Evolutionary conservation across 2,329 filamentous ascomycete genomes (phyloP), one percentile per base, ranked within the genome.

Genomic region (Nemania serpens): DNA sequence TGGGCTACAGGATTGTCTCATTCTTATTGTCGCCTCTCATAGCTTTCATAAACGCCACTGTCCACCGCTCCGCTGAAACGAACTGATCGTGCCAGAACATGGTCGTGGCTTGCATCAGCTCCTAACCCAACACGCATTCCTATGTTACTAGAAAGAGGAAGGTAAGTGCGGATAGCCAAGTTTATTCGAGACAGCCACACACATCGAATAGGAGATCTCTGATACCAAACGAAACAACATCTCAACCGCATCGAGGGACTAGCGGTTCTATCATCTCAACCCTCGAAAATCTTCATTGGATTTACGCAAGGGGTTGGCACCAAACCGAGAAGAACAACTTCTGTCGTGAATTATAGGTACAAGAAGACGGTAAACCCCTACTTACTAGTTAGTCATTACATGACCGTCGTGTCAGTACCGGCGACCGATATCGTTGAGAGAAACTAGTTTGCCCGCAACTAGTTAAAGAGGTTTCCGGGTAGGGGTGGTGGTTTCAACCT

Each of bases 401-500:
- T 29, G 7, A 29, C 25, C 25, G 34, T 49, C 18, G 17, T 37
- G n/a, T 43, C 52, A 39, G 34, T 42, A 12, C 55, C 39, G 49
- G 43, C 12, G 39, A 42, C n/a, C 37, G 55, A 51, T 36, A 55
- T 41, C 34, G 17, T 20, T 51, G 29, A 42, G 22, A 55, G 39
- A 25, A 41, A 33, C 37, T 47, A 36, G 13, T 49, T 50, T 39
- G 50, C 39, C 59, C 45, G 33, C 50, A 55, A 37, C 39, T 50
- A 17, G 41, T 47, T 50, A 25, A 50, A 37, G 12, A 50, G 45
- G 59, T 42, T 50, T 43, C 48, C 42, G 13, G 29, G 51, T 56
- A 62, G 60, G 60, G 60, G 52, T 49, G 49, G 37, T 37, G 25
- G 60, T 62, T 62, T 62, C 60, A 62, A 47, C 56, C 55, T 43